Evolutionary conservation across 495 filamentous ascomycete genomes (phyloP).

Genomic region (Podospora pseudopauciseta): DNA sequence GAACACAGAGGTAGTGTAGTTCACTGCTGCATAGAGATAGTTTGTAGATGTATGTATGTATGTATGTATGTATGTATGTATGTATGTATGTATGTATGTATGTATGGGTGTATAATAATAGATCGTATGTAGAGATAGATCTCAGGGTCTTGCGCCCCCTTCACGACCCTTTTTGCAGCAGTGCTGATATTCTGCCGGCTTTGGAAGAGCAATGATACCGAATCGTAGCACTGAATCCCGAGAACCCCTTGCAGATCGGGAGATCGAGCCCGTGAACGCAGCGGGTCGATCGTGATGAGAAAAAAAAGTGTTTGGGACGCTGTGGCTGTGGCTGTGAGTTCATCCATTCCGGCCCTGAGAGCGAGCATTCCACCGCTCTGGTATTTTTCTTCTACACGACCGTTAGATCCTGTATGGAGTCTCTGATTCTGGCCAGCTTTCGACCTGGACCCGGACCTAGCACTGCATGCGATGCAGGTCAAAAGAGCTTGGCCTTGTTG

Average conservation of each 20-base stretch:
- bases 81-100: too few species aligned
- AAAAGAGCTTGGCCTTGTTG: background rate
- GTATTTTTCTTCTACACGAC: background rate
- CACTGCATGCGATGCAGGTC: background rate
- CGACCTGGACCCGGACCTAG: background rate
- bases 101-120: too few species aligned
- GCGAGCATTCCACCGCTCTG: background rate
- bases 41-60: too few species aligned
- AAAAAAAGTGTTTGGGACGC: background rate
- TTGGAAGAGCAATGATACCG: background rate
- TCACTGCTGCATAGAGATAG: too few species aligned
- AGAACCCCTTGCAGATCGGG: background rate
- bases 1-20: too few species aligned
- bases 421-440: background rate
- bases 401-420: background rate
- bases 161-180: background rate
- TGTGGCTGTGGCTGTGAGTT: background rate
- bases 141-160: background rate
- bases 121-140: background rate
- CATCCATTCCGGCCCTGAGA: background rate
- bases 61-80: too few species aligned
- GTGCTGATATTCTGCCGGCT: background rate
- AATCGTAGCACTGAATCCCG: background rate
- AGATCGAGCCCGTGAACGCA: background rate
- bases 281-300: background rate